A percentile compares a stretch with the other conserved stretches of the same genome.
Conservation (phyloP, 2,329 filamentous ascomycete species). For the Thelonectria blattea region DNA sequence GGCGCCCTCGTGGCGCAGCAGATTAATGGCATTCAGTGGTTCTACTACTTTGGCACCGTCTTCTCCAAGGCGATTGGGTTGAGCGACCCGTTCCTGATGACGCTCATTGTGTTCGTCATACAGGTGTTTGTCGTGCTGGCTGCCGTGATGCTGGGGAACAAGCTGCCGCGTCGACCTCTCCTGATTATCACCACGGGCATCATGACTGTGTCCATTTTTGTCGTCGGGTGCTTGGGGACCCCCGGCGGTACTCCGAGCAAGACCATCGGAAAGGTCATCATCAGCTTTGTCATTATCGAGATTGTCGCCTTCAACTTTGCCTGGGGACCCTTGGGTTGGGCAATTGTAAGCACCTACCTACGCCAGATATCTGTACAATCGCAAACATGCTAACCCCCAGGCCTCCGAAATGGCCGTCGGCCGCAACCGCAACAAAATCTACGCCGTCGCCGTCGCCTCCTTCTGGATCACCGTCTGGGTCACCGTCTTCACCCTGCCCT, state of each 20-base stretch:
- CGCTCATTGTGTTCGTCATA: conserved; percentile 49
- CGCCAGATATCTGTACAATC: too few relatives aligned
- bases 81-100: conserved; percentile 49
- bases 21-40: conserved; percentile 56
- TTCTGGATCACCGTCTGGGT: conserved; percentile 53
- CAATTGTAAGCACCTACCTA: conserved; percentile 37
- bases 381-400: conserved; percentile 4
- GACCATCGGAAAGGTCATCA: conserved; percentile 46
- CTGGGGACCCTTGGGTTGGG: conserved; percentile 48
- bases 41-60: conserved; percentile 51
- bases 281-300: conserved; percentile 50
- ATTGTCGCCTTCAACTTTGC: conserved; percentile 54
- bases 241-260: conserved; percentile 36
- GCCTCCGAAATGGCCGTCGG: conserved; percentile 55
- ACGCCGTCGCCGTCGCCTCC: conserved; percentile 45
- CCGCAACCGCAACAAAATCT: conserved; percentile 47
- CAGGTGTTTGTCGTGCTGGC: conserved; percentile 50
- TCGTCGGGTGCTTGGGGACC: conserved; percentile 50
- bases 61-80: conserved; percentile 51
- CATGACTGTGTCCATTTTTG: conserved; percentile 49
- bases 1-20: conserved; percentile 55
- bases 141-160: conserved; percentile 49
- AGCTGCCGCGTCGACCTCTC: conserved; percentile 46
- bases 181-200: conserved; percentile 47
- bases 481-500: conserved; percentile 48